phyloP scores from a whole-genome alignment of 495 filamentous ascomycete genomes.

The Penicillium odoratum region DNA sequence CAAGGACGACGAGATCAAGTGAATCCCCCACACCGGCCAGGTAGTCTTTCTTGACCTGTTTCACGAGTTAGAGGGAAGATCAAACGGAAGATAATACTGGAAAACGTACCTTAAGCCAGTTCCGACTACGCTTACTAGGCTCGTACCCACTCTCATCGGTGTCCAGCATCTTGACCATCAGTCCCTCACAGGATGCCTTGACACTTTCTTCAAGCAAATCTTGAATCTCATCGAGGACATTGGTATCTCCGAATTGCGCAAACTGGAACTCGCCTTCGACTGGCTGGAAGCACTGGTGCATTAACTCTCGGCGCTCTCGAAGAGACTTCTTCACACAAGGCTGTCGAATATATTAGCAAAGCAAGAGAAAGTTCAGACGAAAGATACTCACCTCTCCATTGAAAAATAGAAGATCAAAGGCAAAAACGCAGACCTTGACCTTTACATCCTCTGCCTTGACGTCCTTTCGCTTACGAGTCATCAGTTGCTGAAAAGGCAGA shows the following conservation, averaged over 20 bases:
- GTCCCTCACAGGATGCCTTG: conserved; percentile 90
- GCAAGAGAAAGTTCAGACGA: background rate
- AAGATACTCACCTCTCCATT: conserved; percentile 71
- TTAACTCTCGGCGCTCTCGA: conserved; percentile 75
- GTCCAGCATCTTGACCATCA: conserved; percentile 99
- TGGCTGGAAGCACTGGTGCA: conserved; percentile 70
- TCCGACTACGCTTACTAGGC: conserved; percentile 90
- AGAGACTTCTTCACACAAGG: conserved; percentile 83
- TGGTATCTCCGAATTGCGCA: conserved; percentile 83
- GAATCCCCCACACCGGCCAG: conserved; percentile 91
- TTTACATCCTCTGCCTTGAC: conserved; percentile 97
- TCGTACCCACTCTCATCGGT: conserved; percentile 89
- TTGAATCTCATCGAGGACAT: conserved; percentile 89
- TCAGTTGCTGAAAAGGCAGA: conserved; percentile 93
- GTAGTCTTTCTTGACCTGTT: conserved; percentile 94
- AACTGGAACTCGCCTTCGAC: conserved; percentile 91
- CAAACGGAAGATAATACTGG: background rate
- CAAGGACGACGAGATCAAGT: conserved; percentile 92
- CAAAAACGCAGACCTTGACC: conserved; percentile 96
- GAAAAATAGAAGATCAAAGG: conserved; percentile 91
- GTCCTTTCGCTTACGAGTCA: conserved; percentile 97
- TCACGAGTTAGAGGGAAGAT: background rate
- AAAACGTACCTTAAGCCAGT: conserved; percentile 85
- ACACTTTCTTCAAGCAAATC: conserved; percentile 87
- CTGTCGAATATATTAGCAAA: conserved; percentile 29